Evolutionary conservation across 306 rosid genomes (phyloP).

Genomic region (Fagus sylvatica): DNA sequence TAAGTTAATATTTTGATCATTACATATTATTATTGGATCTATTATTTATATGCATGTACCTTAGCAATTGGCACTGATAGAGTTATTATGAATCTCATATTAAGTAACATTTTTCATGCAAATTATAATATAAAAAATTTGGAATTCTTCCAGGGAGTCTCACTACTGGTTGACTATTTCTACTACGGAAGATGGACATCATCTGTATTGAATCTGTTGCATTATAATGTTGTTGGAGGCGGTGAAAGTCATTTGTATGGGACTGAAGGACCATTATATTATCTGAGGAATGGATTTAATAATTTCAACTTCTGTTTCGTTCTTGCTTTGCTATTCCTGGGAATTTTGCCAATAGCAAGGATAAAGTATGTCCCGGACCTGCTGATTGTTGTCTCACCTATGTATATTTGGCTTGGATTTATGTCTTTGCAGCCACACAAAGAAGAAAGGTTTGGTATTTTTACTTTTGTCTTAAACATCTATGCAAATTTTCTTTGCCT

Average conservation of each 20-base stretch:
- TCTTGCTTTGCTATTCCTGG: constrained; percentile 85
- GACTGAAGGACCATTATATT: constrained; percentile 78
- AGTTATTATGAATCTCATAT: not conserved
- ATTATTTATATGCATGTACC: constrained; percentile 19
- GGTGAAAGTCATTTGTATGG: constrained; percentile 98
- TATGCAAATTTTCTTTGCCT: not conserved
- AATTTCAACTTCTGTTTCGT: constrained; percentile 82
- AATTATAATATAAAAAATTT: constrained; percentile 1
- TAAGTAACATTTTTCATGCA: constrained; percentile 19
- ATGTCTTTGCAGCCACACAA: constrained; percentile 98
- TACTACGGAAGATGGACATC: constrained; percentile 91
- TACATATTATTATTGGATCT: constrained; percentile 1
- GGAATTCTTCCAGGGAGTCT: constrained; percentile 55
- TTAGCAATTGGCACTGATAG: not conserved
- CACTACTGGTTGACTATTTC: constrained; percentile 58
- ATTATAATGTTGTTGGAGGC: constrained; percentile 88
- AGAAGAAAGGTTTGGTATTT: constrained; percentile 77
- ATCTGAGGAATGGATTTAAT: constrained; percentile 93
- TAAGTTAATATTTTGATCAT: constrained; percentile 42
- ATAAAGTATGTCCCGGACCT: constrained; percentile 77
- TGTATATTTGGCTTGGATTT: constrained; percentile 86
- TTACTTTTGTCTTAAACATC: constrained; percentile 17
- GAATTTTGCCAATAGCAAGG: constrained; percentile 64
- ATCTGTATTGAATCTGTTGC: constrained; percentile 77
- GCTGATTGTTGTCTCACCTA: constrained; percentile 80